phyloP scores from a whole-genome alignment of 768 basidiomycete genomes.

The Naganishia randhawae region DNA sequence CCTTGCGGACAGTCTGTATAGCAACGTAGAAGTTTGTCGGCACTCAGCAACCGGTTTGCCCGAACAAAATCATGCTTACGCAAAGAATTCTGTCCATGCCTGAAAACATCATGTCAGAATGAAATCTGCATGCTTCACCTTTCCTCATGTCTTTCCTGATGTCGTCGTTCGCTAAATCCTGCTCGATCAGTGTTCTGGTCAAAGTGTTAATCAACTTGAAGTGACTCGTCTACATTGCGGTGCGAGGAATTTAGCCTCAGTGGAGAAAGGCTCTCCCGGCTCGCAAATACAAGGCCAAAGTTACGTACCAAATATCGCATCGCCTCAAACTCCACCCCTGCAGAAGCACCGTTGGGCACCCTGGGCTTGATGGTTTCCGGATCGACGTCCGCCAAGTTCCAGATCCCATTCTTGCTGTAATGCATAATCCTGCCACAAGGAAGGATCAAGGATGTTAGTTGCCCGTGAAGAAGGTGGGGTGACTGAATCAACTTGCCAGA shows the following conservation, averaged over 20 bases:
- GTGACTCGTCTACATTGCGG: slow-evolving; percentile 68
- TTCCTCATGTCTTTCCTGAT: slow-evolving; percentile 63
- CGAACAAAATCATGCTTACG: slow-evolving; percentile 55
- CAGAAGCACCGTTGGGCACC: slow-evolving; percentile 96
- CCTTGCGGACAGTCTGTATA: slow-evolving; percentile 82
- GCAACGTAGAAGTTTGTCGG: neutral
- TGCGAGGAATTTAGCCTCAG: neutral
- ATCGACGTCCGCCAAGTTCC: slow-evolving; percentile 78
- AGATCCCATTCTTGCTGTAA: slow-evolving; percentile 87
- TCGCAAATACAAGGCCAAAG: neutral
- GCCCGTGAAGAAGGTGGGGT: neutral
- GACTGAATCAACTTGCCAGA: slow-evolving; percentile 42
- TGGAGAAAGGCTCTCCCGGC: too few relatives aligned
- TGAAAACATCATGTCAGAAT: slow-evolving; percentile 79
- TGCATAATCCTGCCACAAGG: slow-evolving; percentile 58
- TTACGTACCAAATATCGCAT: slow-evolving; percentile 83
- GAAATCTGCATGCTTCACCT: slow-evolving; percentile 67
- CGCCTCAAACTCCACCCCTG: slow-evolving; percentile 96
- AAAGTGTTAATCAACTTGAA: slow-evolving; percentile 80
- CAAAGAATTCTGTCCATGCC: slow-evolving; percentile 86
- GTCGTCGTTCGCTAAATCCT: slow-evolving; percentile 58
- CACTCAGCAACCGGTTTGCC: neutral
- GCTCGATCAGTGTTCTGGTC: slow-evolving; percentile 62
- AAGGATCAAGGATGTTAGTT: neutral
- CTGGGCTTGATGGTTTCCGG: slow-evolving; percentile 68